These are phyloP conservation scores for Aureobasidium leucospermi DNA, from an alignment of 2,329 filamentous ascomycete species.

Conservation along the genomic window DNA sequence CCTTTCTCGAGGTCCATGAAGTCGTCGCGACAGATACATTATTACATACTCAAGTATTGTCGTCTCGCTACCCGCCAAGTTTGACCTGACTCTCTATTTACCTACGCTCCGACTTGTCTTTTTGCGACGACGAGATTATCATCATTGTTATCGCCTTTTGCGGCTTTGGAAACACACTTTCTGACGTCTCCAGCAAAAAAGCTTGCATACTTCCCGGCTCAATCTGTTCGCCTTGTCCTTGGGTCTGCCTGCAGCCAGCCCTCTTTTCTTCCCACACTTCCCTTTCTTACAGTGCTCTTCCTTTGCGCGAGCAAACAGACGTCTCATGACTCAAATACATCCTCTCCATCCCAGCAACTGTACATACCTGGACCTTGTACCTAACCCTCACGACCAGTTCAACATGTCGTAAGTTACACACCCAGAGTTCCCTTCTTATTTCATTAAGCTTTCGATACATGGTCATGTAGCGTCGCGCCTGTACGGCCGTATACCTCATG, in stretches of 20 bases:
- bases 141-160: conserved; percentile 5
- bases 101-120: not conserved
- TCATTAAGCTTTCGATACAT: conserved; percentile 11
- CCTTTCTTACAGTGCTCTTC: conserved; percentile 8
- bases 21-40: conserved; percentile 1
- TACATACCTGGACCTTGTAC: conserved; percentile 14
- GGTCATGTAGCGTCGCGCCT: conserved; percentile 11
- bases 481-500: conserved; percentile 1
- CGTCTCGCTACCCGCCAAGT: conserved; percentile 5
- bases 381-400: conserved; percentile 13
- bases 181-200: not conserved
- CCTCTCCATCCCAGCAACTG: conserved; percentile 11
- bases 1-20: conserved; percentile 6
- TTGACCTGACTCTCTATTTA: not conserved
- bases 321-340: conserved; percentile 15
- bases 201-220: conserved; percentile 4
- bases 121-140: not conserved
- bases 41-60: conserved; percentile 4
- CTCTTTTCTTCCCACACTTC: not conserved
- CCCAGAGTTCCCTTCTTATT: not conserved
- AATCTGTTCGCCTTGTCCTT: conserved; percentile 9
- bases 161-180: not conserved
- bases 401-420: conserved; percentile 17
- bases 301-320: conserved; percentile 11
- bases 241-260: conserved; percentile 11